These are phyloP conservation scores for Daedaleopsis sinensis DNA, from an alignment of 768 basidiomycete species.

Conservation along the genomic window DNA sequence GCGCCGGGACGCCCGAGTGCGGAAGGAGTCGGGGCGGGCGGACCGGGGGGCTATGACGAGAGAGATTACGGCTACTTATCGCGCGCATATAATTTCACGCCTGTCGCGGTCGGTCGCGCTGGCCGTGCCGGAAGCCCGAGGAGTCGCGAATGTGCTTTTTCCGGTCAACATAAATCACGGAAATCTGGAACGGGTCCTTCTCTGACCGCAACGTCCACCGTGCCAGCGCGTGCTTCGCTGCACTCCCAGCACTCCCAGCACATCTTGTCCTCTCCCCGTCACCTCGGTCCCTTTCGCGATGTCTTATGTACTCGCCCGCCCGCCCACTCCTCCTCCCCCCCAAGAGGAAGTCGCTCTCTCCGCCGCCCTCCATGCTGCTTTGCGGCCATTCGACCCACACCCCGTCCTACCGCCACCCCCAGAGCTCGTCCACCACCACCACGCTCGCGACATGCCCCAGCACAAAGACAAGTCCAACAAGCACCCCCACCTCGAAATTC, in stretches of 20 bases:
- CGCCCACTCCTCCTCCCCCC: constrained; percentile 35
- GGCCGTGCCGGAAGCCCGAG: constrained; percentile 8
- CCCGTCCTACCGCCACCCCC: constrained; percentile 20
- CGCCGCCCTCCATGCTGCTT: constrained; percentile 42
- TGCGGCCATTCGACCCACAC: constrained; percentile 31
- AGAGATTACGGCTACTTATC: constrained; percentile 1
- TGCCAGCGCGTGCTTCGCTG: neutral
- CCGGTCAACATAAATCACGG: constrained; percentile 14
- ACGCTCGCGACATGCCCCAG: constrained; percentile 35
- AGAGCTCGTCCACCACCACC: constrained; percentile 17
- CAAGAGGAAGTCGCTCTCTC: constrained; percentile 39
- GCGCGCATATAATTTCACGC: neutral
- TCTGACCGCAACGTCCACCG: neutral
- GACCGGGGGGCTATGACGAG: constrained; percentile 8
- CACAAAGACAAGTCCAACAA: constrained; percentile 44
- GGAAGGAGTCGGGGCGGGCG: constrained; percentile 9
- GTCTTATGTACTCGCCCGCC: constrained; percentile 39
- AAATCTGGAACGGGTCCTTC: neutral
- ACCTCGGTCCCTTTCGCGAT: constrained; percentile 23
- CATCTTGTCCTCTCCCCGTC: constrained; percentile 4
- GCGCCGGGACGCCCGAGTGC: neutral
- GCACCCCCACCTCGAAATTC: constrained; percentile 67
- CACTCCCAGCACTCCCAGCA: neutral
- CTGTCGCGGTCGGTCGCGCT: neutral
- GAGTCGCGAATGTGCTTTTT: constrained; percentile 4